Conservation (phyloP, 2,329 filamentous ascomycete species). For the Claviceps lovelessii region DNA sequence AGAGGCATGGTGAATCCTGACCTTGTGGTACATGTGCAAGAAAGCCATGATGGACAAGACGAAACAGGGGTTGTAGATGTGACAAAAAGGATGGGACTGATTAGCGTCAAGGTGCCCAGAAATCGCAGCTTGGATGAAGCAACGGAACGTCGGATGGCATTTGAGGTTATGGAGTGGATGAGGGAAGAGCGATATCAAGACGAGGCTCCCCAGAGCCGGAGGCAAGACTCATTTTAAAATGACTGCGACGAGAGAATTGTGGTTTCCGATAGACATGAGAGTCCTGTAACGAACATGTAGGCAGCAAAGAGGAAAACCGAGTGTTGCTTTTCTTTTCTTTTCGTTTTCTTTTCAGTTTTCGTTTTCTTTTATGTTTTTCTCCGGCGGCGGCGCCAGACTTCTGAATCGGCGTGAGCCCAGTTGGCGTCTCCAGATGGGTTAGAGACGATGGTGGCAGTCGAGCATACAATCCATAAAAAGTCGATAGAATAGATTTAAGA, state of each 20-base stretch:
- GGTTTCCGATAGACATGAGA: background rate
- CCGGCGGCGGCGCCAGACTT: background rate
- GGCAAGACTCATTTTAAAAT: constrained; percentile 3
- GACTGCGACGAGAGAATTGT: background rate
- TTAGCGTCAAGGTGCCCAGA: constrained; percentile 37
- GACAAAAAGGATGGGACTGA: constrained; percentile 31
- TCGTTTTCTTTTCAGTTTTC: background rate
- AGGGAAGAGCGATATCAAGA: constrained; percentile 30
- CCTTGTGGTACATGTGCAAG: constrained; percentile 54
- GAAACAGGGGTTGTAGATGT: constrained; percentile 41
- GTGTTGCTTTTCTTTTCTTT: background rate
- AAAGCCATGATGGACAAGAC: constrained; percentile 19
- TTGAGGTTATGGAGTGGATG: constrained; percentile 80
- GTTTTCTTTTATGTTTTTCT: background rate
- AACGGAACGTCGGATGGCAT: constrained; percentile 59
- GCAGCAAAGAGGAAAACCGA: background rate
- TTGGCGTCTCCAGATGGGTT: background rate
- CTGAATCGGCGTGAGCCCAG: background rate
- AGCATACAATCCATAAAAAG: background rate
- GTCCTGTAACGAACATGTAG: background rate
- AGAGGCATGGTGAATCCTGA: constrained; percentile 73
- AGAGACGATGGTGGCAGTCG: background rate
- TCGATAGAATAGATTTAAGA: background rate
- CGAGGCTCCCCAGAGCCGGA: constrained; percentile 10
- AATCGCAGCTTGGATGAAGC: constrained; percentile 46